phyloP scores from a whole-genome alignment of 805 yeast genomes.

The Pichia kluyveri region DNA sequence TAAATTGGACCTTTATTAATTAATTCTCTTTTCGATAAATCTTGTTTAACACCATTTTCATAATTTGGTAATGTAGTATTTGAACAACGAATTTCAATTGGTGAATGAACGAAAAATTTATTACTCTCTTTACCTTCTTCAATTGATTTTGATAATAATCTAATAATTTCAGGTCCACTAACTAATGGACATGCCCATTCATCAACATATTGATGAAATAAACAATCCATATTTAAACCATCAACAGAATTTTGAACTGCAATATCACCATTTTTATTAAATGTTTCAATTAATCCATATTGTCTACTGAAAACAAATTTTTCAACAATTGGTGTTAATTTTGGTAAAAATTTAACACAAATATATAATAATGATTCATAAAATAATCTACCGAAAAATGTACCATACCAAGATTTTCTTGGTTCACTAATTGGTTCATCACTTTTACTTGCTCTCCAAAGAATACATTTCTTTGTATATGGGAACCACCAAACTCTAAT shows the following conservation, averaged over 20 bases:
- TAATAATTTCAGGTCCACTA: slow-evolving; percentile 65
- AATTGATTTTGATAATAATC: slow-evolving; percentile 53
- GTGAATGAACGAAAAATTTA: slow-evolving; percentile 85
- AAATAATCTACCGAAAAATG: slow-evolving; percentile 64
- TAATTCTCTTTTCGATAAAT: slow-evolving; percentile 40
- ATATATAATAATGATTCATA: slow-evolving; percentile 76
- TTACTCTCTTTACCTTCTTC: slow-evolving; percentile 47
- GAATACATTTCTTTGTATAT: slow-evolving; percentile 71
- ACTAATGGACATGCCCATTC: slow-evolving; percentile 95
- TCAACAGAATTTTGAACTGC: slow-evolving; percentile 77
- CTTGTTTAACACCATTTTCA: slow-evolving; percentile 26
- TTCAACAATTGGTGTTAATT: slow-evolving; percentile 78
- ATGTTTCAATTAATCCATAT: slow-evolving; percentile 67
- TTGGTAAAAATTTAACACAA: slow-evolving; percentile 63
- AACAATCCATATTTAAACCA: slow-evolving; percentile 91
- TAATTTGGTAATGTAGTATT: slow-evolving; percentile 52
- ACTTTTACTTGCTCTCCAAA: slow-evolving; percentile 86
- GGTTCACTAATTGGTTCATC: slow-evolving; percentile 54
- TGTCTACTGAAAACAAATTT: slow-evolving; percentile 77
- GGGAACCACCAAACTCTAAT: slow-evolving; percentile 98
- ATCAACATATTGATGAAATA: slow-evolving; percentile 86
- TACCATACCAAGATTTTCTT: slow-evolving; percentile 78
- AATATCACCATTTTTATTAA: slow-evolving; percentile 39
- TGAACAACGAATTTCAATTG: slow-evolving; percentile 89
- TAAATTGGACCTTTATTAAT: slow-evolving; percentile 68